Evolutionary conservation across 768 basidiomycete species (phyloP).

Genomic region (Guyanaporus albipodus): DNA sequence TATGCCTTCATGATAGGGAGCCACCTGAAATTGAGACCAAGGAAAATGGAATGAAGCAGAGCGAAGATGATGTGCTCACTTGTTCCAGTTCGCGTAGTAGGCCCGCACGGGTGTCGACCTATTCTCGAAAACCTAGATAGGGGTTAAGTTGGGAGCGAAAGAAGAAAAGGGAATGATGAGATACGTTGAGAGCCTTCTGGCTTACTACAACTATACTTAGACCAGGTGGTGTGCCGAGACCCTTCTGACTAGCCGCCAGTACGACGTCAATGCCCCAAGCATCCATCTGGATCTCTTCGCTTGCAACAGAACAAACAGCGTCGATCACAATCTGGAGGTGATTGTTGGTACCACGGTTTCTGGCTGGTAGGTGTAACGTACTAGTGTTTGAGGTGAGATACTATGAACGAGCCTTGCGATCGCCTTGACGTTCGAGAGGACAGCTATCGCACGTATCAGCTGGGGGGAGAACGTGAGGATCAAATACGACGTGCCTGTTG

Average conservation of each 20-base stretch:
- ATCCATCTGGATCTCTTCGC: conserved; percentile 93
- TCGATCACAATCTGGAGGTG: conserved; percentile 68
- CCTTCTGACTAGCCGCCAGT: conserved; percentile 84
- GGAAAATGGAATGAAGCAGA: no score
- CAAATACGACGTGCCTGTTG: conserved; percentile 49
- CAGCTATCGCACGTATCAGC: conserved; percentile 42
- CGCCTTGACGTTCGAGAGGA: conserved; percentile 77
- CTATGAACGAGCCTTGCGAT: conserved; percentile 69
- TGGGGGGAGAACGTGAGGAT: neutral
- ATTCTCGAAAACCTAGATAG: conserved; percentile 9
- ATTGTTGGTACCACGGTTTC: neutral
- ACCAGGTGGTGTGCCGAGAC: conserved; percentile 90
- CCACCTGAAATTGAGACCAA: conserved; percentile 50
- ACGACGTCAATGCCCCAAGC: conserved; percentile 92
- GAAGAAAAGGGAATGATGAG: neutral
- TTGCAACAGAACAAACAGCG: conserved; percentile 94
- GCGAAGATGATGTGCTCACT: conserved; percentile 40
- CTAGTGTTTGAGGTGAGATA: conserved; percentile 83
- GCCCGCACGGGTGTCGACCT: conserved; percentile 52
- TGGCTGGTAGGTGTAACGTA: conserved; percentile 28
- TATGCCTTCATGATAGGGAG: conserved; percentile 93
- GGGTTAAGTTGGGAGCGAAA: neutral
- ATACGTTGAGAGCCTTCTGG: conserved; percentile 68
- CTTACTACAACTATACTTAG: conserved; percentile 83
- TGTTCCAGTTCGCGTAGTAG: conserved; percentile 91